A percentile compares a stretch with the other conserved stretches of the same genome.
These are phyloP conservation scores for Debaryomyces psychrophilus DNA, from an alignment of 1,139 yeast genomes.

Conservation along the genomic window DNA sequence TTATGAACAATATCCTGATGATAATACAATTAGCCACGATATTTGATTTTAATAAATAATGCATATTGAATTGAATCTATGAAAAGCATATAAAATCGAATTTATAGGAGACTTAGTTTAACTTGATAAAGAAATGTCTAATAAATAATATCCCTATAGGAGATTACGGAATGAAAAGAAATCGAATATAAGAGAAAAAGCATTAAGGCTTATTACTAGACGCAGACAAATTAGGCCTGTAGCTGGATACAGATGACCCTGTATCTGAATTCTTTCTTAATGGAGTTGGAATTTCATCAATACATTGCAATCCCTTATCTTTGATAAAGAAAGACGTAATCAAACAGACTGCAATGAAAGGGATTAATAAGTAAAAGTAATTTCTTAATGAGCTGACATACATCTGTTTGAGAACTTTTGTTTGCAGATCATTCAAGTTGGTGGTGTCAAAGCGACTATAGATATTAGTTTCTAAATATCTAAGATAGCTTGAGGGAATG, in stretches of 20 bases:
- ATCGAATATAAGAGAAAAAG: background rate
- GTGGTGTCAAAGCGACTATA: conserved; percentile 21
- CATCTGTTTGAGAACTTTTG: conserved; percentile 28
- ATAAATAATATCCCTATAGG: background rate
- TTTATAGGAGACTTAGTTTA: background rate
- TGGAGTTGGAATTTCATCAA: conserved; percentile 31
- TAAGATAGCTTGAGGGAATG: conserved; percentile 19
- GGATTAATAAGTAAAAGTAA: conserved; percentile 45
- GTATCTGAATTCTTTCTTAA: conserved; percentile 6
- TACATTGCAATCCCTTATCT: conserved; percentile 47
- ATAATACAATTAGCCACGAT: background rate
- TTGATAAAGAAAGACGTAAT: conserved; percentile 36
- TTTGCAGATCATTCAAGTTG: conserved; percentile 25
- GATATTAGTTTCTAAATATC: conserved; percentile 22
- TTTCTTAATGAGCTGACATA: conserved; percentile 41
- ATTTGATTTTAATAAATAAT: background rate
- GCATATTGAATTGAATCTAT: background rate
- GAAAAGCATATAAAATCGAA: background rate
- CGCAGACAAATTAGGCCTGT: background rate
- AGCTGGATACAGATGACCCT: conserved; percentile 13
- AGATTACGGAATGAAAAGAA: background rate
- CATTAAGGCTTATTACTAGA: background rate
- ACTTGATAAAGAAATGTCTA: background rate
- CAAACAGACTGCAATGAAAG: conserved; percentile 46
- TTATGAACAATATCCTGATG: background rate